A percentile compares a stretch with the other conserved stretches of the same genome.
phyloP scores from a whole-genome alignment of 2,329 filamentous ascomycete species.

The Claviceps sp. region DNA sequence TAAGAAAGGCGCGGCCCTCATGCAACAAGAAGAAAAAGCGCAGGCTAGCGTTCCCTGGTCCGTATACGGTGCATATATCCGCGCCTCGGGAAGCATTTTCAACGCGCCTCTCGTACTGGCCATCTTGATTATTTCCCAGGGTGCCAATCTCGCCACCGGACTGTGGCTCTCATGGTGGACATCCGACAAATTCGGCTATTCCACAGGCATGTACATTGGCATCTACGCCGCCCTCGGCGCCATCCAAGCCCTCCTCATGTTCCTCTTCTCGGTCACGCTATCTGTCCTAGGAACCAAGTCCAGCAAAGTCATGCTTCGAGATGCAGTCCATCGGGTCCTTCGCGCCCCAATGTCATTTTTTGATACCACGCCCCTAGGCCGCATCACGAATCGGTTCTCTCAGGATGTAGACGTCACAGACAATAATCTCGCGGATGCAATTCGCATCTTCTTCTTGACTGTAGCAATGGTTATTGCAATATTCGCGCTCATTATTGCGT shows the following conservation, averaged over 20 bases:
- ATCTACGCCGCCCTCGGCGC: slow-evolving; percentile 58
- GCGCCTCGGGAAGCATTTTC: slow-evolving; percentile 57
- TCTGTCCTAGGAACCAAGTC: slow-evolving; percentile 69
- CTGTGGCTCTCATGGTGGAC: slow-evolving; percentile 95
- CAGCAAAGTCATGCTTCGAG: slow-evolving; percentile 68
- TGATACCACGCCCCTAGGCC: slow-evolving; percentile 87
- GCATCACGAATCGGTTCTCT: slow-evolving; percentile 93
- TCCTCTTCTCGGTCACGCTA: slow-evolving; percentile 64
- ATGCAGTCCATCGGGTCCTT: slow-evolving; percentile 66
- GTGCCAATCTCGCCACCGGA: slow-evolving; percentile 73
- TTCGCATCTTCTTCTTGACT: slow-evolving; percentile 86
- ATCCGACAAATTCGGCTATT: slow-evolving; percentile 57
- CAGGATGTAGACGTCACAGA: slow-evolving; percentile 96
- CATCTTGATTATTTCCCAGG: slow-evolving; percentile 60
- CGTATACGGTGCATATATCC: slow-evolving; percentile 67
- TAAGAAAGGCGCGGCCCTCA: slow-evolving; percentile 48
- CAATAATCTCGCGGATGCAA: slow-evolving; percentile 75
- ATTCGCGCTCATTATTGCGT: slow-evolving; percentile 85
- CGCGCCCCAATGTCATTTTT: slow-evolving; percentile 79
- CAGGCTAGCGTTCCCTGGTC: slow-evolving; percentile 65
- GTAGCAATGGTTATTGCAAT: slow-evolving; percentile 70
- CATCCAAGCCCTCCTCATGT: slow-evolving; percentile 60
- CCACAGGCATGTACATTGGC: slow-evolving; percentile 58
- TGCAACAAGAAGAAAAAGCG: slow-evolving; percentile 61
- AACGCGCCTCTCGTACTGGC: slow-evolving; percentile 51